These are phyloP conservation scores for Penicillium sp. DNA, from an alignment of 2,329 filamentous ascomycete species.

Conservation along the genomic window DNA sequence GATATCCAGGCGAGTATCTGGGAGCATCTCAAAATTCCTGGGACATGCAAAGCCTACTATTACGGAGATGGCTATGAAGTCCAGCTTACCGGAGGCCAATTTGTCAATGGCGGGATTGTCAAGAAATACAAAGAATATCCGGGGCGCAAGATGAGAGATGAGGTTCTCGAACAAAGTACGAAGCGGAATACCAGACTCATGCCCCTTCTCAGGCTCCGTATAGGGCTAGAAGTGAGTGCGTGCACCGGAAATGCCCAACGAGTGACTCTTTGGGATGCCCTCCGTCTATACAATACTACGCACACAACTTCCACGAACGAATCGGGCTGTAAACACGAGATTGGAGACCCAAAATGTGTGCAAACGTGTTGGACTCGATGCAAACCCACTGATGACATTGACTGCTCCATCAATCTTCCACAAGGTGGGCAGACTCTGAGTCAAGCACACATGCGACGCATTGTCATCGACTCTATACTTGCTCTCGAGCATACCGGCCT, in stretches of 20 bases:
- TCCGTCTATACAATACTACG: constrained; percentile 6
- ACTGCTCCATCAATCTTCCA: too few species aligned
- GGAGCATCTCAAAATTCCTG: background rate
- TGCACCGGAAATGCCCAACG: constrained; percentile 13
- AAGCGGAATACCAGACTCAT: background rate
- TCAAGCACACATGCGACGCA: too few species aligned
- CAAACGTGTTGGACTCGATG: too few species aligned
- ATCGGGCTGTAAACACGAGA: too few species aligned
- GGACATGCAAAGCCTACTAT: background rate
- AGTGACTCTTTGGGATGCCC: constrained; percentile 11
- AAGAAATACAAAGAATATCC: background rate
- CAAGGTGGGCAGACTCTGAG: too few species aligned
- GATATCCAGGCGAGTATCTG: background rate
- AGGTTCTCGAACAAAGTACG: background rate
- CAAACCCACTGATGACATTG: too few species aligned
- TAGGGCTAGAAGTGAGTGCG: constrained; percentile 12
- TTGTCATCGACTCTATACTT: constrained; percentile 2
- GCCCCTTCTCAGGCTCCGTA: constrained; percentile 1
- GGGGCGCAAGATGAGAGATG: background rate
- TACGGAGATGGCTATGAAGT: background rate
- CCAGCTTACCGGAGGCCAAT: background rate
- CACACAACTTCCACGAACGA: background rate
- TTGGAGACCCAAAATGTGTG: too few species aligned
- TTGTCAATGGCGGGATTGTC: background rate
- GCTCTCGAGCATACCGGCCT: constrained; percentile 11